Percentiles rank a stretch among this genome's conserved stretches.
These are phyloP conservation scores for Bidens hawaiensis DNA, from an alignment of 140 eudicot genomes.

Conservation along the genomic window DNA sequence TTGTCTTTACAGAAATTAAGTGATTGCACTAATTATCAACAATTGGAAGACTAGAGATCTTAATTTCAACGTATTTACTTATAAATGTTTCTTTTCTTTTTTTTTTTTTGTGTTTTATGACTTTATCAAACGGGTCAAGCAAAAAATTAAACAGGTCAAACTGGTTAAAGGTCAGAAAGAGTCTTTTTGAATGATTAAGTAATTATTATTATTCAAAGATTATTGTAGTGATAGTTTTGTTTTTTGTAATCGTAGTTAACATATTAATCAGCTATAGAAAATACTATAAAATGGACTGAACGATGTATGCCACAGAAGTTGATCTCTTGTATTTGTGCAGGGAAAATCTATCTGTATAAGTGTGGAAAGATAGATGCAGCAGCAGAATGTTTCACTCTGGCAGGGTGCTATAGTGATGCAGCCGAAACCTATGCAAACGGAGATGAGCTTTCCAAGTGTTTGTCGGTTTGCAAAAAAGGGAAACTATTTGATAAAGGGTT, in stretches of 20 bases:
- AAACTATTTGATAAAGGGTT: slow-evolving; percentile 51
- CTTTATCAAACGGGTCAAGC: neutral
- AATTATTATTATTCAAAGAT: no score
- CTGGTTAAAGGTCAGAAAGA: no score
- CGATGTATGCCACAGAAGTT: neutral
- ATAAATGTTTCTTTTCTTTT: no score
- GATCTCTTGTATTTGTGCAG: slow-evolving; percentile 18
- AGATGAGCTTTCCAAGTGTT: slow-evolving; percentile 41
- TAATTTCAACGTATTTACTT: neutral
- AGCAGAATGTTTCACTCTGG: slow-evolving; percentile 62
- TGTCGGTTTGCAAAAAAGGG: slow-evolving; percentile 52
- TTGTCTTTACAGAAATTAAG: neutral
- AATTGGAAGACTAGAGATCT: neutral
- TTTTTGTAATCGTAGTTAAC: neutral
- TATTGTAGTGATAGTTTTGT: neutral
- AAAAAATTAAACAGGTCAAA: no score
- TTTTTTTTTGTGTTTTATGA: neutral
- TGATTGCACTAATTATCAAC: neutral
- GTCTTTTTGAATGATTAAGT: no score
- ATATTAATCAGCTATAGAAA: neutral
- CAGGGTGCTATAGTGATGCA: slow-evolving; percentile 46
- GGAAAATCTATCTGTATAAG: slow-evolving; percentile 12
- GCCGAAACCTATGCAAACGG: slow-evolving; percentile 61
- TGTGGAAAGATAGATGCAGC: slow-evolving; percentile 34
- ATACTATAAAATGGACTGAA: neutral